phyloP scores from a whole-genome alignment of 176 grass and related monocot genomes.

The Carex littledalei region DNA sequence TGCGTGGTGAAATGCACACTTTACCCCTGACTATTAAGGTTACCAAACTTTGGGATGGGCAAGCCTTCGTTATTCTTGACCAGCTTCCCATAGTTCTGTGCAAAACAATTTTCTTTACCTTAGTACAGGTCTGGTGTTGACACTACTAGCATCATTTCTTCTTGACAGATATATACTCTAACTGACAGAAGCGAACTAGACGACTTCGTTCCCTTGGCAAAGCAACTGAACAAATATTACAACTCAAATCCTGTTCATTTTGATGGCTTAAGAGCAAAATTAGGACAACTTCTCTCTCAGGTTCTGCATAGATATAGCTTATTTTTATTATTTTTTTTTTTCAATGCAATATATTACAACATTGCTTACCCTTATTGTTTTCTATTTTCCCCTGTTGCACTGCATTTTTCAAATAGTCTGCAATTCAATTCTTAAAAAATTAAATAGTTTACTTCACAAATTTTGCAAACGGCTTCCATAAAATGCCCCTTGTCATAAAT shows the following conservation, averaged over 20 bases:
- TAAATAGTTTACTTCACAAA: background rate
- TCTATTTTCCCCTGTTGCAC: background rate
- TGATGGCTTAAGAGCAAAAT: conserved; percentile 49
- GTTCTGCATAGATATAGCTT: background rate
- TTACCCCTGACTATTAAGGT: background rate
- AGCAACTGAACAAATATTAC: conserved; percentile 71
- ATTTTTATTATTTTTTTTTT: background rate
- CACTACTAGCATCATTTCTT: conserved; percentile 11
- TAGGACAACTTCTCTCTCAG: conserved; percentile 19
- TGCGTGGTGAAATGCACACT: background rate
- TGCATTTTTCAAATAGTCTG: background rate
- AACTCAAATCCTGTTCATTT: conserved; percentile 39
- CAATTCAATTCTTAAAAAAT: background rate
- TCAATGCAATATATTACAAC: background rate
- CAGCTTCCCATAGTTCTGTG: background rate
- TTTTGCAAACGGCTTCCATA: background rate
- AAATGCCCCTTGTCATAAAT: background rate
- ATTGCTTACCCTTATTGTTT: conserved; percentile 10
- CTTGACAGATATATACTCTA: conserved; percentile 60
- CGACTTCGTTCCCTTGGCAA: conserved; percentile 53
- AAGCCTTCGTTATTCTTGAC: background rate
- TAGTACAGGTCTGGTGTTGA: background rate
- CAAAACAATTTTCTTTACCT: background rate
- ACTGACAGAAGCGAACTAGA: conserved; percentile 68
- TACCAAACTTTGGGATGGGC: background rate